Percentiles rank a stretch among this genome's conserved stretches.
Conservation (phyloP, 805 yeast species). For the Candida lessepsii region DNA sequence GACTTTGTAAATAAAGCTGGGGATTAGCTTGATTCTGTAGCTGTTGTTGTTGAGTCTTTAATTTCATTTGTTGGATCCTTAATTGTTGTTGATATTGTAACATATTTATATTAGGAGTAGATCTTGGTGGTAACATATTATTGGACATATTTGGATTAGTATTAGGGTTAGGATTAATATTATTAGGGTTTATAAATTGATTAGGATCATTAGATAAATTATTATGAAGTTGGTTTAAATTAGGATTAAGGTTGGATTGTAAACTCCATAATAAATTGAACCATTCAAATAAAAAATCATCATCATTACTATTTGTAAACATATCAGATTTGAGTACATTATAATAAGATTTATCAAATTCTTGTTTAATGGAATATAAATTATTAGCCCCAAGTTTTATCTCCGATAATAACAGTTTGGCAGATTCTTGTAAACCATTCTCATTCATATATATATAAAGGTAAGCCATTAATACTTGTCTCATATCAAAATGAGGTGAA, state of each 20-base stretch:
- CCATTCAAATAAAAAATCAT: conserved; percentile 55
- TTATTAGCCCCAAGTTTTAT: conserved; percentile 12
- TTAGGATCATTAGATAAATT: conserved; percentile 10
- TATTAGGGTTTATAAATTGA: not conserved
- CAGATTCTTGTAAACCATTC: conserved; percentile 50
- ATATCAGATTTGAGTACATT: conserved; percentile 28
- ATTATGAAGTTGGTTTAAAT: conserved; percentile 22
- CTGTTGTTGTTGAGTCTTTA: conserved; percentile 24
- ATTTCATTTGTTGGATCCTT: conserved; percentile 24
- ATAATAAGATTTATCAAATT: conserved; percentile 17
- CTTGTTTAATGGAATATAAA: conserved; percentile 13
- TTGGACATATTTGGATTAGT: not conserved
- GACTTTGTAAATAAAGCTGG: conserved; percentile 18
- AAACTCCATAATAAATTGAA: conserved; percentile 52
- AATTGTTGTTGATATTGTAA: conserved; percentile 24
- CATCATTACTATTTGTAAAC: conserved; percentile 30
- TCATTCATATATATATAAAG: conserved; percentile 49
- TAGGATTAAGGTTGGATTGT: conserved; percentile 43
- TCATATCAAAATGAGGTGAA: conserved; percentile 15
- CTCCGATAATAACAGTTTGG: conserved; percentile 40
- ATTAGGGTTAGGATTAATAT: not conserved
- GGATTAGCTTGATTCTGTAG: conserved; percentile 18
- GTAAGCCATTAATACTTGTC: conserved; percentile 51
- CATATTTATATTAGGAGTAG: conserved; percentile 14
- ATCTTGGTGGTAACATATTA: conserved; percentile 14